Conservation (phyloP, 1,139 yeast species). For the Saccharomyces hybrid region DNA sequence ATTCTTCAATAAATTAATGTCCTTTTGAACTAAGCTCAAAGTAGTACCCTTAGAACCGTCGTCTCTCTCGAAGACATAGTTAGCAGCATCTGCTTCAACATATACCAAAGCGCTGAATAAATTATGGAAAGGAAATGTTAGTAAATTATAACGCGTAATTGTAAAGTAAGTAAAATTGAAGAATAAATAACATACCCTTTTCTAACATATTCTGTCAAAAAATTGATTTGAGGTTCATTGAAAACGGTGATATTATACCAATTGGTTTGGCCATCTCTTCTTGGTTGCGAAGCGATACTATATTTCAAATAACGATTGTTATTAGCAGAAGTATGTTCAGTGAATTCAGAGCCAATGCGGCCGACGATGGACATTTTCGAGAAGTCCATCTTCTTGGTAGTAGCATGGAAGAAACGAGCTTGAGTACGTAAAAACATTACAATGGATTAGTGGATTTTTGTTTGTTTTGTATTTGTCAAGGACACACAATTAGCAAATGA, state of each 20-base stretch:
- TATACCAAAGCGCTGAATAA: conserved; percentile 42
- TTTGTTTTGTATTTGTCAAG: neutral
- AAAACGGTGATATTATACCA: conserved; percentile 61
- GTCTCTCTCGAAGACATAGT: conserved; percentile 42
- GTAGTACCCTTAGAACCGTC: conserved; percentile 42
- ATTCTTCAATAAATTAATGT: conserved; percentile 27
- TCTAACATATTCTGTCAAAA: conserved; percentile 44
- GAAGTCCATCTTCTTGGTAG: conserved; percentile 27
- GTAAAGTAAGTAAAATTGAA: no score
- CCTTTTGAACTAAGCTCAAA: conserved; percentile 39
- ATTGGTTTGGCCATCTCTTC: conserved; percentile 43
- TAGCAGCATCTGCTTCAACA: conserved; percentile 54
- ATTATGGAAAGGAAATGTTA: conserved; percentile 22
- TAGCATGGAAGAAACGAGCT: conserved; percentile 27
- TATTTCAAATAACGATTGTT: conserved; percentile 49
- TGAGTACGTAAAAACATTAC: conserved; percentile 22
- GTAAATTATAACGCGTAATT: neutral
- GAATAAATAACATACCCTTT: conserved; percentile 38
- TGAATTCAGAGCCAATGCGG: conserved; percentile 29
- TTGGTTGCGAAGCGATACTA: conserved; percentile 52
- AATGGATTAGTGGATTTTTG: neutral
- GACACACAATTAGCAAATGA: neutral
- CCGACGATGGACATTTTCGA: conserved; percentile 32
- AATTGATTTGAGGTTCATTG: conserved; percentile 44
- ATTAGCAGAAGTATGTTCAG: conserved; percentile 34